Percentiles rank a stretch among this genome's conserved stretches.
Evolutionary conservation across 2,329 filamentous ascomycete species (phyloP).

Genomic region (Graphiopsis chlorocephala): DNA sequence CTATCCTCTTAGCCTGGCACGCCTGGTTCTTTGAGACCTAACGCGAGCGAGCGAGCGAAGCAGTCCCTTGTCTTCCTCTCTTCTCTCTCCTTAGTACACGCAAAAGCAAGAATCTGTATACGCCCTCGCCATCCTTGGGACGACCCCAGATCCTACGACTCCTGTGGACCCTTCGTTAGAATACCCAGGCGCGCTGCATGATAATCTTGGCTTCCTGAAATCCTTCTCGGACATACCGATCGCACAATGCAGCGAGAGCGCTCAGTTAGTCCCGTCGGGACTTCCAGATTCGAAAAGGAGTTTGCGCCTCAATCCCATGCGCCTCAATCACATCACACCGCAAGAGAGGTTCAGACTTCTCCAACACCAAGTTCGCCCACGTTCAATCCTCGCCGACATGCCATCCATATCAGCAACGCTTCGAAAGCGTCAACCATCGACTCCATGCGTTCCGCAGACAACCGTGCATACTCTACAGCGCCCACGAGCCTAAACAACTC

Average conservation of each 20-base stretch:
- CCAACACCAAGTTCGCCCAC: conserved; percentile 9
- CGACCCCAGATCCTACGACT: conserved; percentile 3
- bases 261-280: conserved; percentile 30
- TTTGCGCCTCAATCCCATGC: conserved; percentile 20
- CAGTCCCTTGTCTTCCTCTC: background rate
- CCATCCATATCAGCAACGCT: conserved; percentile 17
- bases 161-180: background rate
- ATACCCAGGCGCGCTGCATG: background rate
- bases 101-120: background rate
- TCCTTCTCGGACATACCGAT: background rate
- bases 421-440: conserved; percentile 18
- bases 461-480: conserved; percentile 9
- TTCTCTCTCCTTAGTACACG: background rate
- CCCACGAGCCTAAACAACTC: conserved; percentile 15
- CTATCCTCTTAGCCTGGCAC: background rate
- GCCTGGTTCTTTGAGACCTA: background rate
- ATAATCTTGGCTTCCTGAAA: background rate
- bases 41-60: background rate
- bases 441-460: conserved; percentile 2
- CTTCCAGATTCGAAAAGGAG: conserved; percentile 31
- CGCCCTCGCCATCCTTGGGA: background rate
- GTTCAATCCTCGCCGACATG: background rate
- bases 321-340: conserved; percentile 19
- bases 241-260: conserved; percentile 18
- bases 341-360: conserved; percentile 17